A percentile compares a stretch with the other conserved stretches of the same genome.
Evolutionary conservation across 2,329 filamentous ascomycete genomes (phyloP).

Genomic region (Colletotrichum cuscutae): DNA sequence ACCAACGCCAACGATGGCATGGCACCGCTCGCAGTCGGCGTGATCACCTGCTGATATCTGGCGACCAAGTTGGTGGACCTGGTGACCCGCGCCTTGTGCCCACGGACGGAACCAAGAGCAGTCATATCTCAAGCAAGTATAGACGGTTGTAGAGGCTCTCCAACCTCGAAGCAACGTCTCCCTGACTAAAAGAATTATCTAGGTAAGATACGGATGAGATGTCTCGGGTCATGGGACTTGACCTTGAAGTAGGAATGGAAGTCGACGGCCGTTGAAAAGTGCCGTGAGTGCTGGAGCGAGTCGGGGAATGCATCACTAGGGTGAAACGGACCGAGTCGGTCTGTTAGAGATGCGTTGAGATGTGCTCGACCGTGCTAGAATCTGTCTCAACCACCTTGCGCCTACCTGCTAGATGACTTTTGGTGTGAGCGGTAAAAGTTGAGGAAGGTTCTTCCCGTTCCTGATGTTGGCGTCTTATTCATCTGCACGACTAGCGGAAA

Average conservation of each 20-base stretch:
- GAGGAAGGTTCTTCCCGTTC: not conserved
- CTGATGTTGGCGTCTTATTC: constrained; percentile 8
- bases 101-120: constrained; percentile 14
- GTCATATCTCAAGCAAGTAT: not conserved
- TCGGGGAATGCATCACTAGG: constrained; percentile 25
- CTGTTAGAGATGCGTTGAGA: constrained; percentile 13
- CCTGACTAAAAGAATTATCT: not conserved
- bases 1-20: constrained; percentile 15
- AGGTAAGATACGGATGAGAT: not conserved
- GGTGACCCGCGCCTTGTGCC: constrained; percentile 12
- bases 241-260: not conserved
- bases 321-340: constrained; percentile 31
- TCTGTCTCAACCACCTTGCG: constrained; percentile 6
- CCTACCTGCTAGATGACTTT: not conserved
- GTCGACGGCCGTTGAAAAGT: constrained; percentile 15
- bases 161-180: not conserved
- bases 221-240: constrained; percentile 1
- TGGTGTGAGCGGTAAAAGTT: not conserved
- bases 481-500: constrained; percentile 12
- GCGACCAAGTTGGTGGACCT: constrained; percentile 15
- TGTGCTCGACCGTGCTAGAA: constrained; percentile 13
- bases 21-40: constrained; percentile 7
- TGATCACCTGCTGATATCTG: constrained; percentile 26
- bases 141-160: not conserved
- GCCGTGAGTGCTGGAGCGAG: not conserved